phyloP scores from a whole-genome alignment of 768 basidiomycete genomes.

The Favolaschia claudopus region DNA sequence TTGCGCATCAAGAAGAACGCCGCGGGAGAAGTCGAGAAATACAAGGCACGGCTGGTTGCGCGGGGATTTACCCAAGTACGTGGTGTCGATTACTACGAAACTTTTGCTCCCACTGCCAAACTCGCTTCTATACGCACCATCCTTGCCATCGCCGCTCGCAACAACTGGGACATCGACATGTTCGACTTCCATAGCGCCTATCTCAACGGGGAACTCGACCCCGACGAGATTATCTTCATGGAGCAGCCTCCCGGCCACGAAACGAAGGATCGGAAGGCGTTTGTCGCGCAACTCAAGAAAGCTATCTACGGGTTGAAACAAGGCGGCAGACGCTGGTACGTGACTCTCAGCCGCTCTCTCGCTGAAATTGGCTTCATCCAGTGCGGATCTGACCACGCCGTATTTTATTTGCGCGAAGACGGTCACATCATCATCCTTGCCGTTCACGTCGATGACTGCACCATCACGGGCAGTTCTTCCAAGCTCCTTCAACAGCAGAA shows the following conservation, averaged over 20 bases:
- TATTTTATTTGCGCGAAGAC: not conserved
- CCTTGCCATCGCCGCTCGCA: not conserved
- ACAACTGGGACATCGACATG: not conserved
- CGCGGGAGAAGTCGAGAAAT: conserved; percentile 39
- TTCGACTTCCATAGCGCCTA: conserved; percentile 7
- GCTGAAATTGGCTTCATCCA: not conserved
- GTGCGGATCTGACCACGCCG: not conserved
- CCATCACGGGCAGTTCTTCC: not conserved
- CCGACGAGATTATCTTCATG: not conserved
- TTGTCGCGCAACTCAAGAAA: not conserved
- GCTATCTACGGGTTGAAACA: not conserved
- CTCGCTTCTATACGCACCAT: not conserved
- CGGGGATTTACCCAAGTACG: conserved; percentile 47
- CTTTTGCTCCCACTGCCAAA: conserved; percentile 7
- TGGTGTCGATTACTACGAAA: conserved; percentile 43
- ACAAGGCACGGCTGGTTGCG: conserved; percentile 44
- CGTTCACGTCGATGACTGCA: conserved; percentile 9
- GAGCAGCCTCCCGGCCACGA: not conserved
- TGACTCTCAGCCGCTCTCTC: not conserved
- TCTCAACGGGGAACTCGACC: not conserved
- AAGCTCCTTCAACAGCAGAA: not conserved
- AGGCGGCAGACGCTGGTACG: not conserved
- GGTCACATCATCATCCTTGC: not conserved
- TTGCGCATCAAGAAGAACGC: conserved; percentile 29
- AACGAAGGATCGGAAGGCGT: not conserved